Evolutionary conservation across 2,329 filamentous ascomycete genomes (phyloP).

Genomic region (Nakataea oryzae): DNA sequence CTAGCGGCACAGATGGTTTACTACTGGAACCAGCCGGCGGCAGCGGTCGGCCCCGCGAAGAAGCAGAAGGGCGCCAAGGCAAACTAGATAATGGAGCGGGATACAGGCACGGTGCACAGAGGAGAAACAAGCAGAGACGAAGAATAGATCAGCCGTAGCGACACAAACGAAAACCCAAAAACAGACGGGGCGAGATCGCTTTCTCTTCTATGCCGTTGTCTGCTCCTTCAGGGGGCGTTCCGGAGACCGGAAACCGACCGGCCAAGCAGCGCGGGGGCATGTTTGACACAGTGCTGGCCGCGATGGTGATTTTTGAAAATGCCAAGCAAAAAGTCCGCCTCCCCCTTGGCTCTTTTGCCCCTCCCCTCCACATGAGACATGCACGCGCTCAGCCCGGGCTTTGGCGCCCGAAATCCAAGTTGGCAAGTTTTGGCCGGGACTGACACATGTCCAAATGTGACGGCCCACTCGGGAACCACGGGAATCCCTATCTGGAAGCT

Average conservation of each 20-base stretch:
- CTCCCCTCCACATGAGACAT: background rate
- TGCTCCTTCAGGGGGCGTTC: background rate
- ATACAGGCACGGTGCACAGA: too few species aligned
- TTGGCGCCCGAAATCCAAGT: background rate
- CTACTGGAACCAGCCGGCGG: conserved; percentile 68
- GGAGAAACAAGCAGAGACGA: background rate
- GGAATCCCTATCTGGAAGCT: background rate
- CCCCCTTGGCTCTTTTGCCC: background rate
- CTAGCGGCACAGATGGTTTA: conserved; percentile 86
- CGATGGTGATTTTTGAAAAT: background rate
- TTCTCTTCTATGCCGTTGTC: background rate
- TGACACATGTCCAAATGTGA: background rate
- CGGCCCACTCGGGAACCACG: background rate
- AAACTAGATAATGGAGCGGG: background rate
- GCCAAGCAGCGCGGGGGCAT: background rate
- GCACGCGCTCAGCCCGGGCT: background rate
- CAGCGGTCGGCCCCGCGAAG: conserved; percentile 19
- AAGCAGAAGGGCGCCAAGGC: conserved; percentile 22
- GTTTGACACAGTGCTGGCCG: background rate
- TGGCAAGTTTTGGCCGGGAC: background rate
- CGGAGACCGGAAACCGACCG: background rate
- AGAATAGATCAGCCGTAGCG: background rate
- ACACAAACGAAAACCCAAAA: background rate
- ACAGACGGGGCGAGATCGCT: background rate
- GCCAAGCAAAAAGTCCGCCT: background rate